Evolutionary conservation across 2,329 filamentous ascomycete genomes (phyloP).

Genomic region (Trichoderma sp.): DNA sequence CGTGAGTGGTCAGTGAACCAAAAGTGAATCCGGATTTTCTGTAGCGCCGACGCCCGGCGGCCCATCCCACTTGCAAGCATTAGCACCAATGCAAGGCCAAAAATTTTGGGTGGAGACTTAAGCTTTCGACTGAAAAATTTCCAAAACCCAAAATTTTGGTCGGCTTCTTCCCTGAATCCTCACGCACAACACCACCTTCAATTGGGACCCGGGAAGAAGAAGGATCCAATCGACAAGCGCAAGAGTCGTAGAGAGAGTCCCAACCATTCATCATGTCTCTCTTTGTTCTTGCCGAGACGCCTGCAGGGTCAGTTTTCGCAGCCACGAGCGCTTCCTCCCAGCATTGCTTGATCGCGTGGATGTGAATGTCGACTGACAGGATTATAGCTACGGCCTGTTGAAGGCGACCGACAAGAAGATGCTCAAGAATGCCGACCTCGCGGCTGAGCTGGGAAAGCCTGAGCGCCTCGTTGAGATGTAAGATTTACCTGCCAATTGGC

Average conservation of each 20-base stretch:
- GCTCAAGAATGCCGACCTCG: conserved; percentile 79
- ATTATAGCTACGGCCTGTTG: conserved; percentile 84
- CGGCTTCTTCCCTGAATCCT: conserved; percentile 34
- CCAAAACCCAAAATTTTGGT: conserved; percentile 31
- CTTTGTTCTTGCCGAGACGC: conserved; percentile 91
- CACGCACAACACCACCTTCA: conserved; percentile 35
- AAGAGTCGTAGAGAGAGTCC: conserved; percentile 32
- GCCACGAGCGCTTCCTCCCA: neutral
- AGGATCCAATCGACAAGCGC: conserved; percentile 33
- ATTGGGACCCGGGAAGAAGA: conserved; percentile 39
- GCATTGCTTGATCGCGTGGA: neutral
- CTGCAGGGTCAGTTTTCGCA: conserved; percentile 62
- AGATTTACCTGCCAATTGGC: conserved; percentile 37
- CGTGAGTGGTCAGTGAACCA: conserved; percentile 27
- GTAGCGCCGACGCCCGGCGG: conserved; percentile 27
- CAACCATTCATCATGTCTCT: conserved; percentile 65
- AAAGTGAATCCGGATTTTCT: conserved; percentile 25
- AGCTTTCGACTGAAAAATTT: conserved; percentile 44
- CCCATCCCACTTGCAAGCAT: conserved; percentile 30
- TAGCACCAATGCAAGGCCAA: conserved; percentile 38
- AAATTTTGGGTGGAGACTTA: conserved; percentile 39
- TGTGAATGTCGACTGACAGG: conserved; percentile 30
- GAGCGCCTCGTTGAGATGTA: conserved; percentile 86
- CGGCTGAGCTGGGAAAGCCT: conserved; percentile 69
- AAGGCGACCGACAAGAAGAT: conserved; percentile 99